Evolutionary conservation across 2,329 filamentous ascomycete species (phyloP).

Genomic region (Colletotrichum sansevieriae): DNA sequence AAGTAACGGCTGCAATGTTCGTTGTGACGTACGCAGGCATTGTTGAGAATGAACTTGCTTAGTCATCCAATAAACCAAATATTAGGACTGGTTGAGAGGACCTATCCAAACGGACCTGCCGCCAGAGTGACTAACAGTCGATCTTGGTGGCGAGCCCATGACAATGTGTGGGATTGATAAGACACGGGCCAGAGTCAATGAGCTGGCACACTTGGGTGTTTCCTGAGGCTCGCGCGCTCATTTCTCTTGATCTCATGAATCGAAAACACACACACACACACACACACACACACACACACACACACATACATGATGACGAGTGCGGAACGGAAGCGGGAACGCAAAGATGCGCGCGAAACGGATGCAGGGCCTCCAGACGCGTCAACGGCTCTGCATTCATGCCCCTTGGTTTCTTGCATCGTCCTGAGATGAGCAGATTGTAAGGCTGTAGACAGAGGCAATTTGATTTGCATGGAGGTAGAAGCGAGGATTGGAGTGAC

Average conservation of each 20-base stretch:
- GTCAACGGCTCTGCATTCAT: constrained; percentile 14
- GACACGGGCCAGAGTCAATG: not conserved
- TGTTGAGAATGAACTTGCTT: too few relatives aligned
- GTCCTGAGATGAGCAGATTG: not conserved
- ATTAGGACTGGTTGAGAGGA: not conserved
- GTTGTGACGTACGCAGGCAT: too few relatives aligned
- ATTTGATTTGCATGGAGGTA: not conserved
- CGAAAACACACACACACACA: not conserved
- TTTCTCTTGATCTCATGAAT: constrained; percentile 21
- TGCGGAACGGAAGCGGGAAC: constrained; percentile 22
- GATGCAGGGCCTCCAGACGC: constrained; percentile 12
- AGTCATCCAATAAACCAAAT: too few relatives aligned
- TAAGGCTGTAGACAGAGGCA: not conserved
- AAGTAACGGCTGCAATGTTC: too few relatives aligned
- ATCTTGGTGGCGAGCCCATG: constrained; percentile 16
- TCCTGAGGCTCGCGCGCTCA: constrained; percentile 13
- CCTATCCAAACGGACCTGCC: not conserved
- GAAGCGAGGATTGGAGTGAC: constrained; percentile 15
- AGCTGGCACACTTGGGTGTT: not conserved
- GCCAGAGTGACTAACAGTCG: constrained; percentile 1
- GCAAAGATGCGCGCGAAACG: constrained; percentile 29
- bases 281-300: too few relatives aligned
- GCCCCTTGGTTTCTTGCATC: not conserved
- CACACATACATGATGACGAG: too few relatives aligned
- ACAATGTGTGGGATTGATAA: not conserved